Evolutionary conservation across 805 yeast genomes (phyloP).

Genomic region (Cyberlindnera misumaiensis): DNA sequence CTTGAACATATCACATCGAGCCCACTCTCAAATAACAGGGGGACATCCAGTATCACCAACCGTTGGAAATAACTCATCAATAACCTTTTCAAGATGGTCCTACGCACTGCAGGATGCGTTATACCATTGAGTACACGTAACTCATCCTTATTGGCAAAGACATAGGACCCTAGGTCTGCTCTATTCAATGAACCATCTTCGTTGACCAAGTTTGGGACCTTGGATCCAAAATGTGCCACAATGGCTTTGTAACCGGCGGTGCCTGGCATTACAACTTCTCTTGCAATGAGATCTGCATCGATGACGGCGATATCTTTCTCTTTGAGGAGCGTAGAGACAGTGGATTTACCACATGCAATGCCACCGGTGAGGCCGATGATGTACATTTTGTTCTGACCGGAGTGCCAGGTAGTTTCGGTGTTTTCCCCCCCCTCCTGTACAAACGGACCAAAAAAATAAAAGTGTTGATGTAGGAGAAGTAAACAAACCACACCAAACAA

Average conservation of each 20-base stretch:
- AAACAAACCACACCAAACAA: background rate
- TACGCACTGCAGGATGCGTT: conserved; percentile 80
- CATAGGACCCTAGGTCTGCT: conserved; percentile 66
- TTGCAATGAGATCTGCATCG: conserved; percentile 90
- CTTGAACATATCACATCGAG: conserved; percentile 66
- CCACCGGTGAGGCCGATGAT: conserved; percentile 97
- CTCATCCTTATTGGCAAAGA: conserved; percentile 62
- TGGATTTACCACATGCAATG: conserved; percentile 93
- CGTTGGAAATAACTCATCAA: background rate
- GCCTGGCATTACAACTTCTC: conserved; percentile 80
- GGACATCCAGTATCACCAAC: conserved; percentile 83
- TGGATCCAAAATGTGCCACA: conserved; percentile 48
- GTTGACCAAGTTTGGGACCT: conserved; percentile 42
- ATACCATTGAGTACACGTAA: conserved; percentile 59
- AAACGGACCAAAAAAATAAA: background rate
- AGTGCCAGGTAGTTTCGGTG: too few species aligned
- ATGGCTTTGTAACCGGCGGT: conserved; percentile 61
- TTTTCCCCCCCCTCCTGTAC: too few species aligned
- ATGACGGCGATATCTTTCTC: conserved; percentile 52
- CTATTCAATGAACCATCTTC: conserved; percentile 47
- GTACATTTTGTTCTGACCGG: too few species aligned
- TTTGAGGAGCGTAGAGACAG: conserved; percentile 63
- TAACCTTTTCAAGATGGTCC: conserved; percentile 48
- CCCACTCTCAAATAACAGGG: conserved; percentile 77
- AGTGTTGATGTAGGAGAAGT: too few species aligned